Evolutionary conservation across 2,329 filamentous ascomycete genomes (phyloP), one percentile per base, ranked within the genome.

Genomic region (Aspergillus pseudoviridinutans): DNA sequence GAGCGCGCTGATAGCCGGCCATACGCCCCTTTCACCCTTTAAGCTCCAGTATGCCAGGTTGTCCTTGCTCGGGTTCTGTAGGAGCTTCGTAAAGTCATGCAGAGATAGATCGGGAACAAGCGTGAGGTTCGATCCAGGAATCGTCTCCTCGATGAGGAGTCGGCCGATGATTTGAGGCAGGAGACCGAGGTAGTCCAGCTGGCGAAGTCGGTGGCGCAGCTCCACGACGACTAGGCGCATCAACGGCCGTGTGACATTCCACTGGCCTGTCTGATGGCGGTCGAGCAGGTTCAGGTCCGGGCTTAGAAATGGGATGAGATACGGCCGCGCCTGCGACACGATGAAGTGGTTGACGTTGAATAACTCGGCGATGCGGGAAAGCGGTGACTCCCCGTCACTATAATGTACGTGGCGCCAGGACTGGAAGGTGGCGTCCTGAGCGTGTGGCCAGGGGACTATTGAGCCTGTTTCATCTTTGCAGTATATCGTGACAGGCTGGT

Each of bases 311-410:
- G 92, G 92, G 28, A 93, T 87, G 17, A 96, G 80, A 73, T 96
- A 96, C 0, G 93, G 93, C 3, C 92, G 84, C 0, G 93, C 92
- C 77, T 97, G 93, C 63, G 90, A 94, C 64, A 97, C 87, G 62
- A 97, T 91, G 76, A 95, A 97, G 78, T 97, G 92, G 70, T 96
- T 95, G 54, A 95, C 90, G 71, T 95, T 95, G 81, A 94, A 94
- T 10, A 93, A 83, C 75, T 93, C 89, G 6, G 88, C 85, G 29
- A 94, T 87, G 42, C 90, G 84, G 54, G 85, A 82, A 1, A 94
- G 81, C 0, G 86, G 86, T 0, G 83, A 86, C 62, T 86, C 87
- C 46, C 85, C 85, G 60, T 90, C 87, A 46, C 82, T 81, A 71
- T 88, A 87, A 6, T 82, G 84, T 22, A 83, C 82, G 58, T 84